Conservation (phyloP, 352 stramenopile genomes). For the Thalassiosira hispida region DNA sequence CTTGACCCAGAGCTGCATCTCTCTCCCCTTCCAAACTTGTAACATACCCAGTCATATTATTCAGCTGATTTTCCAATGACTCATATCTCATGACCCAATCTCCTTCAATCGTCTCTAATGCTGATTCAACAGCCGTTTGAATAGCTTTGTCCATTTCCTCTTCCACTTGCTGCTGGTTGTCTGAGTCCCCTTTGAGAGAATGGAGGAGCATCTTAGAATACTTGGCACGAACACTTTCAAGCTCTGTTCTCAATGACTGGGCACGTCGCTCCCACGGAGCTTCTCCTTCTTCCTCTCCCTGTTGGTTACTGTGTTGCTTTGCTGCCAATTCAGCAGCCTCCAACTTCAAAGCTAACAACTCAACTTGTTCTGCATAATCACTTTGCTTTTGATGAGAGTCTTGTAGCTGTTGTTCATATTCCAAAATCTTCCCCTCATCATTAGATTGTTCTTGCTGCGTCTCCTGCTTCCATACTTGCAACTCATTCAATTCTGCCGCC, state of each 20-base stretch:
- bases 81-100: constrained; percentile 48
- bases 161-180: constrained; percentile 31
- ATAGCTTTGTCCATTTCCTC: constrained; percentile 59
- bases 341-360: constrained; percentile 50
- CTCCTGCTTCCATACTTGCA: constrained; percentile 43
- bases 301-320: constrained; percentile 17
- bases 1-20: constrained; percentile 29
- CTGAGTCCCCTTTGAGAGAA: background rate
- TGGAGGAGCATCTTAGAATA: constrained; percentile 45
- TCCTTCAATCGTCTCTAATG: constrained; percentile 33
- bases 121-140: constrained; percentile 42
- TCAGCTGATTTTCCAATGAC: constrained; percentile 34
- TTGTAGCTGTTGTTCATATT: constrained; percentile 31
- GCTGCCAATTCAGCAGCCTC: constrained; percentile 48
- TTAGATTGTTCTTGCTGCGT: constrained; percentile 22
- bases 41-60: constrained; percentile 33
- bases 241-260: constrained; percentile 30
- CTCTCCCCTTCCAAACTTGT: constrained; percentile 37
- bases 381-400: constrained; percentile 35
- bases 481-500: constrained; percentile 45
- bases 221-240: constrained; percentile 47
- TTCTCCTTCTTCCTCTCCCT: constrained; percentile 10
- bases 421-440: constrained; percentile 11
- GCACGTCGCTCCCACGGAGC: constrained; percentile 5
- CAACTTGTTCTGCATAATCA: constrained; percentile 45